Evolutionary conservation across 176 grass and related monocot genomes (phyloP), one percentile per base, ranked within the genome.

Genomic region (Puccinellia tenuiflora): DNA sequence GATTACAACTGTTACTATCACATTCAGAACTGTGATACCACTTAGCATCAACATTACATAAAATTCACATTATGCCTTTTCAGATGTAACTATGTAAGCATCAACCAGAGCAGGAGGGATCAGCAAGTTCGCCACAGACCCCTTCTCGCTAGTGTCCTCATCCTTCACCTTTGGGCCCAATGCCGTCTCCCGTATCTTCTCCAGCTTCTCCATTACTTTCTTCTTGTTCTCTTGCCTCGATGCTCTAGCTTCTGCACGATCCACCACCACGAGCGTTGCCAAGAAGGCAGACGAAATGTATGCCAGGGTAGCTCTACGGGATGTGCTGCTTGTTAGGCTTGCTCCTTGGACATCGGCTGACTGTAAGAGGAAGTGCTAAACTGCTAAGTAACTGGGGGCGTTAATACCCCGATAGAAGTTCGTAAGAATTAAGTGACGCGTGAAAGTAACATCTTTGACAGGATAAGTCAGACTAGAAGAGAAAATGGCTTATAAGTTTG

Each of bases 181-280:
- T 37, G 83, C 90, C 75, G 92, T 90, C 83, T 88, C 94, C 46
- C 92, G 81, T 60, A 94, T 34, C 54, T 87, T 89, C 35, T 97
- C 79, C 37, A 97, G 82, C 81, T 90, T 97, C 88, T 94, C 88
- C 84, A 80, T 81, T 33, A 83, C 81, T 89, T 91, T 97, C 87
- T 69, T 92, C 62, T 77, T 88, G 51, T 84, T 94, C 20, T 94
- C 92, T 86, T 77, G 81, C 83, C 75, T 94, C 10, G 87, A 72
- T 18, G 90, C 59, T 77, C 78, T 72, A 33, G 90, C 92, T 70
- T 88, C 79, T 2, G 86, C 85, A 0, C 73, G 83, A 29, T 46
- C 52, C 16, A 60, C 67, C 54, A 71, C 56, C 21, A 88, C 16
- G 17, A 90, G 69, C 18, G 88, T 50, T 1, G 90, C 77, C 40